Evolutionary conservation across 352 stramenopile genomes (phyloP).

Genomic region (Aphanomyces euteiches): DNA sequence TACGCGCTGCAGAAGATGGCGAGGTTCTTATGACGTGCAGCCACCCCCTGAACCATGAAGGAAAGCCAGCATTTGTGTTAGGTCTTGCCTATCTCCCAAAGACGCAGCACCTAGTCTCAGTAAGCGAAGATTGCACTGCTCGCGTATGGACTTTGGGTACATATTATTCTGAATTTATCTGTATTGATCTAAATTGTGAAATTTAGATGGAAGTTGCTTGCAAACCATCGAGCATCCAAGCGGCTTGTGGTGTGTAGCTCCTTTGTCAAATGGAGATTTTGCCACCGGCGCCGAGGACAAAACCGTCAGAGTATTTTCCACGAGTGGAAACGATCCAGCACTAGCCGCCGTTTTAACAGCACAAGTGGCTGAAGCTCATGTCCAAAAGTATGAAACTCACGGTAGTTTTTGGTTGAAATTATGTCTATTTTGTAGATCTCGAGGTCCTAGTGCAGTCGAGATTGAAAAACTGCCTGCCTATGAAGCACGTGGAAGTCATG

Average conservation of each 20-base stretch:
- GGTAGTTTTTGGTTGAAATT: slow-evolving; percentile 32
- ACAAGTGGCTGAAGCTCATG: slow-evolving; percentile 48
- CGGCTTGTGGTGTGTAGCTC: slow-evolving; percentile 79
- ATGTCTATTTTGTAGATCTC: slow-evolving; percentile 36
- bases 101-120: slow-evolving; percentile 54
- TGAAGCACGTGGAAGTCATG: slow-evolving; percentile 68
- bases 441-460: slow-evolving; percentile 89
- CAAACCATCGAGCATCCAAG: slow-evolving; percentile 83
- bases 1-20: slow-evolving; percentile 54
- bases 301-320: slow-evolving; percentile 88
- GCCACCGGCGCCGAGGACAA: slow-evolving; percentile 94
- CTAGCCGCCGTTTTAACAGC: slow-evolving; percentile 62
- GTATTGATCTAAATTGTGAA: slow-evolving; percentile 30
- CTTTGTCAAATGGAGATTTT: slow-evolving; percentile 83
- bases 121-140: slow-evolving; percentile 79
- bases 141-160: slow-evolving; percentile 53
- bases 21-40: slow-evolving; percentile 58
- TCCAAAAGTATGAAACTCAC: slow-evolving; percentile 65
- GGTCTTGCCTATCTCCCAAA: slow-evolving; percentile 58
- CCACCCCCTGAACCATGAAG: slow-evolving; percentile 73
- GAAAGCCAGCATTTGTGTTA: slow-evolving; percentile 80
- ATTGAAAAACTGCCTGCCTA: slow-evolving; percentile 93
- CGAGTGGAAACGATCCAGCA: slow-evolving; percentile 42
- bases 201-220: slow-evolving; percentile 46
- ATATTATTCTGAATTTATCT: slow-evolving; percentile 29